phyloP scores from a whole-genome alignment of 768 basidiomycete genomes.

The Leccinum boreale region DNA sequence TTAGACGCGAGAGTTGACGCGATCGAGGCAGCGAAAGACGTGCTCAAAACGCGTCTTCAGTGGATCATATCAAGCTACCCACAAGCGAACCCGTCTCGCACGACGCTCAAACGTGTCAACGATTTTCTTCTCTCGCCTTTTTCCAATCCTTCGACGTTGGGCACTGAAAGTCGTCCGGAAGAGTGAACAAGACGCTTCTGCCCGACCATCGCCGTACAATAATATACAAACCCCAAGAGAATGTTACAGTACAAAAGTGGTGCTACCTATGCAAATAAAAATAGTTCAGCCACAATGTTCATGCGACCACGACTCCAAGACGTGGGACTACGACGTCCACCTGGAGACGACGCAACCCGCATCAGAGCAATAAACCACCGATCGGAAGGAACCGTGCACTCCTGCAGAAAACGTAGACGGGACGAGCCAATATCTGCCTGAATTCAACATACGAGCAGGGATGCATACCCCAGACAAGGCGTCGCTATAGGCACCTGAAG shows the following conservation, averaged over 20 bases:
- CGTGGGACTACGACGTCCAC: neutral
- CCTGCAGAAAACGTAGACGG: slow-evolving; percentile 73
- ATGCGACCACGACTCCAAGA: neutral
- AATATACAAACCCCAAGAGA: neutral
- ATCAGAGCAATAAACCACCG: slow-evolving; percentile 57
- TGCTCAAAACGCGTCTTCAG: slow-evolving; percentile 72
- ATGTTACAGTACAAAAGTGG: neutral
- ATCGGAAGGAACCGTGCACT: slow-evolving; percentile 50
- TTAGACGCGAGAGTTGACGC: neutral
- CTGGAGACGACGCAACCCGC: slow-evolving; percentile 24
- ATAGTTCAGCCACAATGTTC: neutral
- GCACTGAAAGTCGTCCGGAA: neutral
- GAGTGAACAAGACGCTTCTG: neutral
- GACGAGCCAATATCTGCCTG: slow-evolving; percentile 68
- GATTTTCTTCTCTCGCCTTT: slow-evolving; percentile 58
- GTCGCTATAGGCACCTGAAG: slow-evolving; percentile 82
- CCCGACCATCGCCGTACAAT: neutral
- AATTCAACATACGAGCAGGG: slow-evolving; percentile 44
- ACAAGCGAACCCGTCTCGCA: slow-evolving; percentile 77
- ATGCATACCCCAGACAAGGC: slow-evolving; percentile 68
- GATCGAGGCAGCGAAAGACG: slow-evolving; percentile 45
- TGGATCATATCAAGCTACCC: slow-evolving; percentile 81
- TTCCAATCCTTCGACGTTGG: neutral
- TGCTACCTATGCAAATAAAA: neutral
- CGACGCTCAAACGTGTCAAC: slow-evolving; percentile 77